phyloP scores from a whole-genome alignment of 768 basidiomycete species.

The Tylopilus sp. region DNA sequence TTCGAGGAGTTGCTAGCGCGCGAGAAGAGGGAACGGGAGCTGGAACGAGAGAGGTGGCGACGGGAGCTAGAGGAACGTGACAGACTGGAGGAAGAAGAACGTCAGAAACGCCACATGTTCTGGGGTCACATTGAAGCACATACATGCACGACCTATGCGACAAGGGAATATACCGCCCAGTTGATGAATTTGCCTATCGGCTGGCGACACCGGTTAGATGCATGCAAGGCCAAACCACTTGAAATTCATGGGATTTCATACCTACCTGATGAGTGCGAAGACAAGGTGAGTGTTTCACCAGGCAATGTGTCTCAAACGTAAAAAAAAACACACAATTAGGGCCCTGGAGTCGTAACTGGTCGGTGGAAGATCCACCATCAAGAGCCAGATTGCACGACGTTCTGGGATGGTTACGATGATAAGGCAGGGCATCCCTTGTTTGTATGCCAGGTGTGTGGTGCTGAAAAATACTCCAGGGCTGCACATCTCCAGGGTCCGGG shows the following conservation, averaged over 20 bases:
- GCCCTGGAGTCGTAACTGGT: constrained; percentile 21
- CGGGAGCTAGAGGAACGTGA: constrained; percentile 16
- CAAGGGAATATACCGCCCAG: constrained; percentile 29
- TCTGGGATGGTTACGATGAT: constrained; percentile 25
- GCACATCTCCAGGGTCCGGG: constrained; percentile 20
- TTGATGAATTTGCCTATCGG: constrained; percentile 27
- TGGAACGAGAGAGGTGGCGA: constrained; percentile 9
- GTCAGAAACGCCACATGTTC: constrained; percentile 21
- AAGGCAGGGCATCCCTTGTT: constrained; percentile 16
- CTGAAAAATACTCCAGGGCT: constrained; percentile 18
- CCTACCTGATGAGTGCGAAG: constrained; percentile 23
- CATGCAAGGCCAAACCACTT: constrained; percentile 21
- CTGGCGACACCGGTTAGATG: constrained; percentile 18
- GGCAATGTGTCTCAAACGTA: background rate
- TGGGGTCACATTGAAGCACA: constrained; percentile 19
- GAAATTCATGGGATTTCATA: constrained; percentile 20
- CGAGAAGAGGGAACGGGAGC: background rate
- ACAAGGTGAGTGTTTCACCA: constrained; percentile 7
- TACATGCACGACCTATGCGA: constrained; percentile 26
- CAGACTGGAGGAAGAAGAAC: constrained; percentile 22
- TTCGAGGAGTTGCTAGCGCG: background rate
- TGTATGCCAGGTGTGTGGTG: background rate
- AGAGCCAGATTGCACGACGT: constrained; percentile 27
- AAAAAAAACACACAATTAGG: background rate
- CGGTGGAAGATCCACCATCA: constrained; percentile 25